phyloP scores from a whole-genome alignment of 805 yeast genomes.

The Diddensiella transvaalensis region DNA sequence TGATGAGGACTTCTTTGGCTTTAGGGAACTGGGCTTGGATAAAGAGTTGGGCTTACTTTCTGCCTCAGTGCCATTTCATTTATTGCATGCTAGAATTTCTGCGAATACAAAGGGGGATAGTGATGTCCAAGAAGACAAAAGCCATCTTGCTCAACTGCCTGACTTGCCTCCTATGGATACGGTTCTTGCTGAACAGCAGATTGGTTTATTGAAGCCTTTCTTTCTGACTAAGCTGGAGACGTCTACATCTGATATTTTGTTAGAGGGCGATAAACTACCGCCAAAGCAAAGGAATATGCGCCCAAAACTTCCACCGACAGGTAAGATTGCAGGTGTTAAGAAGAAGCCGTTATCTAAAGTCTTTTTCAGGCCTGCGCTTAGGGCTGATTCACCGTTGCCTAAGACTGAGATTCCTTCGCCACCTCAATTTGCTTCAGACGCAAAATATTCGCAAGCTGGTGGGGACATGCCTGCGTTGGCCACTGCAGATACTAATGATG shows the following conservation, averaged over 20 bases:
- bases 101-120: slow-evolving; percentile 46
- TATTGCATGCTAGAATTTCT: slow-evolving; percentile 72
- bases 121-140: slow-evolving; percentile 41
- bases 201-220: slow-evolving; percentile 58
- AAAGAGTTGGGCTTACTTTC: slow-evolving; percentile 84
- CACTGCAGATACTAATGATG: not conserved
- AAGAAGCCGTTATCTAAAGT: slow-evolving; percentile 37
- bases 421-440: not conserved
- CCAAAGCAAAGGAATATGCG: slow-evolving; percentile 69
- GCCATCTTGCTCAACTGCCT: slow-evolving; percentile 41
- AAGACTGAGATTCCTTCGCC: too few relatives aligned
- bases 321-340: slow-evolving; percentile 69
- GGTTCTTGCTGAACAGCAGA: slow-evolving; percentile 49
- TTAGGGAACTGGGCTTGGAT: slow-evolving; percentile 88
- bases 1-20: slow-evolving; percentile 92
- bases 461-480: not conserved
- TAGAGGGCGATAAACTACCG: slow-evolving; percentile 85
- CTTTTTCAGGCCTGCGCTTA: not conserved
- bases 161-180: slow-evolving; percentile 51
- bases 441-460: not conserved
- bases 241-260: slow-evolving; percentile 26
- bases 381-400: too few relatives aligned
- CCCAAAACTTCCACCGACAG: slow-evolving; percentile 87
- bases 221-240: slow-evolving; percentile 33
- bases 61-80: slow-evolving; percentile 82